Evolutionary conservation across 1,284 basidiomycete species (phyloP), one percentile per base, ranked within the genome.

Genomic region (Somion occarium): DNA sequence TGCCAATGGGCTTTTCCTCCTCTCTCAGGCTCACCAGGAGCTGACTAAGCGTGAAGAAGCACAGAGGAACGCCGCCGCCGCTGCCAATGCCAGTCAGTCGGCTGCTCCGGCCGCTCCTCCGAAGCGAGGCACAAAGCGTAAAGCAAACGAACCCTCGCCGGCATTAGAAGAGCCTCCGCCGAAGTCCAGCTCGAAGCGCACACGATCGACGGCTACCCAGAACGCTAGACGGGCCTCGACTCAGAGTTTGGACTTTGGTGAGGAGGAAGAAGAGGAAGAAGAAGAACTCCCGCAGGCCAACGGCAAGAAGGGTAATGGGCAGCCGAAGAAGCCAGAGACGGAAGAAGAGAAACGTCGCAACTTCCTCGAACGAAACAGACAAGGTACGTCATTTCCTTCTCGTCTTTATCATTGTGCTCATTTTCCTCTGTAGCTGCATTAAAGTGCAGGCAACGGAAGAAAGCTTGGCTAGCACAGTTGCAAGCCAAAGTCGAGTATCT

Each of bases 361-460:
- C 70, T 97, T 97, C 69, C 71, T 98, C 52, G 94, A 97, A 69
- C 79, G 94, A 55, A 98, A 97, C 66, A 77, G 94, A 62, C 94
- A 97, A 78, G 93, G 93, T 95, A 56, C 50, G 73, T 65, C 42
- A 43, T 19, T 24, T 19, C 13, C 42, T 7, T n/a, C 41, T 45
- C 38, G 24, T 92, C 58, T 85, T 87, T 34, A 83, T 74, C 53
- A 91, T 78, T 23, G 83, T 73, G 52, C 76, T 78, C 63, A 91
- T 89, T 59, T 84, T 25, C 89, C 90, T 27, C 22, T 20, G 13
- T 64, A 96, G 96, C 96, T 53, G 96, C 96, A 2, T 83, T 98
- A 63, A 99, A 99, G 73, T 99, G 97, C 70, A 91, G 96, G 38
- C 96, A 99, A 68, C 86, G 96, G 51, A 99, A 99, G 71, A 99